phyloP scores from a whole-genome alignment of 2,329 filamentous ascomycete genomes.

The Juglanconis oblonga region DNA sequence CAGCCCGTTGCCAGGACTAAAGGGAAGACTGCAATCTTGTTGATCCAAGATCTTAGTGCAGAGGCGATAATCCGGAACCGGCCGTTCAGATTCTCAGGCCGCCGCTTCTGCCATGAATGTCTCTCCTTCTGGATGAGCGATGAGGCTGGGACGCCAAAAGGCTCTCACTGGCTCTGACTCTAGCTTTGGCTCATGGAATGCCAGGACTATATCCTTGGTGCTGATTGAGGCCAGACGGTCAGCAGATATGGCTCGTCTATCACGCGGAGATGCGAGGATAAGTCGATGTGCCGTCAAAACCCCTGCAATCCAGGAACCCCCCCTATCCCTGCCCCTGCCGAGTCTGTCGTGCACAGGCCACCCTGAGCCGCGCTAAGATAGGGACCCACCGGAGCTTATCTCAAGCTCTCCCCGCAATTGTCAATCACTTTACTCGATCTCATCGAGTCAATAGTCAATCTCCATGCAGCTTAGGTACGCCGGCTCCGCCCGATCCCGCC shows the following conservation, averaged over 20 bases:
- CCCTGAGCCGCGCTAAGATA: slow-evolving; percentile 4
- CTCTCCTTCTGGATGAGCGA: too few species aligned
- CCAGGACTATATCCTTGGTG: neutral
- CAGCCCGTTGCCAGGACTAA: neutral
- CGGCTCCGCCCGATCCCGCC: neutral
- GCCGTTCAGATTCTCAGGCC: neutral
- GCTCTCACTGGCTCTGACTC: too few species aligned
- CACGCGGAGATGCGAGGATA: neutral
- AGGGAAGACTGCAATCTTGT: neutral
- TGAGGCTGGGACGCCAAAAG: too few species aligned
- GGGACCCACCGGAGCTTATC: slow-evolving; percentile 10
- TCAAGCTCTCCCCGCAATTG: slow-evolving; percentile 18
- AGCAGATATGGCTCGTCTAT: neutral
- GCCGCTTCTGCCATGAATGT: neutral
- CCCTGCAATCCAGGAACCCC: neutral
- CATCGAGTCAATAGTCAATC: slow-evolving; percentile 38
- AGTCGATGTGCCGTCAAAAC: neutral
- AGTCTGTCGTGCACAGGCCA: neutral
- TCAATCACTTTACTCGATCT: slow-evolving; percentile 41
- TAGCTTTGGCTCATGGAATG: too few species aligned
- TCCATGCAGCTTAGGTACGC: neutral
- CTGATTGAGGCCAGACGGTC: neutral
- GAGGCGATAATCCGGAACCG: neutral
- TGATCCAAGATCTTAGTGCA: slow-evolving; percentile 1
- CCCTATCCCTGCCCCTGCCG: neutral